phyloP scores from a whole-genome alignment of 768 basidiomycete species.

The Tricholoma hemisulphureum region DNA sequence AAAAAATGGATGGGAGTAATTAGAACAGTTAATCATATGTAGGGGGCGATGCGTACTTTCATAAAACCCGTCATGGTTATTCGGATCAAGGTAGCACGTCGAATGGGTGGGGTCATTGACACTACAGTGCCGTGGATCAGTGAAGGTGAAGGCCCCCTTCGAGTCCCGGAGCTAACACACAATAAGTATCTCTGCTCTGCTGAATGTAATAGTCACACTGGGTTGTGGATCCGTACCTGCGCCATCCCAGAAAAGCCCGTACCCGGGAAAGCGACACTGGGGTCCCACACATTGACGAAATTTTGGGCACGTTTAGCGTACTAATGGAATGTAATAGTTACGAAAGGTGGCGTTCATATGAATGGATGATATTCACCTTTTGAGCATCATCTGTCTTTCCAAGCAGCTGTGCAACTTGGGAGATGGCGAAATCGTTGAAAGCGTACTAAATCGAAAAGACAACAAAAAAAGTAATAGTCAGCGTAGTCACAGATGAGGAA shows the following conservation, averaged over 20 bases:
- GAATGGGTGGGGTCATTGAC: constrained; percentile 56
- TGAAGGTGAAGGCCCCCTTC: constrained; percentile 60
- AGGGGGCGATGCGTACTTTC: constrained; percentile 33
- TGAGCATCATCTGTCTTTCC: constrained; percentile 47
- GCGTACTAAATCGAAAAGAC: constrained; percentile 47
- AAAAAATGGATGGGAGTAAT: too few species aligned
- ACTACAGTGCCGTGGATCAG: constrained; percentile 67
- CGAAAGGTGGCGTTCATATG: neutral
- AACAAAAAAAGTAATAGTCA: too few species aligned
- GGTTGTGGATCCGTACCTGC: constrained; percentile 29
- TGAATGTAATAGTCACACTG: neutral
- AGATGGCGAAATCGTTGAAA: constrained; percentile 63
- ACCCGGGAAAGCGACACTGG: constrained; percentile 51
- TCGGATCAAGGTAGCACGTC: constrained; percentile 59
- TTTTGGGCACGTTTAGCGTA: constrained; percentile 55
- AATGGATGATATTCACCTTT: constrained; percentile 39
- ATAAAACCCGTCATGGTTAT: constrained; percentile 60
- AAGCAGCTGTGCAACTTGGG: constrained; percentile 58
- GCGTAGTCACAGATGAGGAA: neutral
- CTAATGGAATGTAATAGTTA: constrained; percentile 26
- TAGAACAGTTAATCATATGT: neutral
- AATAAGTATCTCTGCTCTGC: neutral
- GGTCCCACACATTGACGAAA: constrained; percentile 60
- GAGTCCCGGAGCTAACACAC: constrained; percentile 44
- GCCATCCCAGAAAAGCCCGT: constrained; percentile 53